Base-by-base conservation (phyloP, 495 filamentous ascomycete species). In the Niebla homalea region DNA sequence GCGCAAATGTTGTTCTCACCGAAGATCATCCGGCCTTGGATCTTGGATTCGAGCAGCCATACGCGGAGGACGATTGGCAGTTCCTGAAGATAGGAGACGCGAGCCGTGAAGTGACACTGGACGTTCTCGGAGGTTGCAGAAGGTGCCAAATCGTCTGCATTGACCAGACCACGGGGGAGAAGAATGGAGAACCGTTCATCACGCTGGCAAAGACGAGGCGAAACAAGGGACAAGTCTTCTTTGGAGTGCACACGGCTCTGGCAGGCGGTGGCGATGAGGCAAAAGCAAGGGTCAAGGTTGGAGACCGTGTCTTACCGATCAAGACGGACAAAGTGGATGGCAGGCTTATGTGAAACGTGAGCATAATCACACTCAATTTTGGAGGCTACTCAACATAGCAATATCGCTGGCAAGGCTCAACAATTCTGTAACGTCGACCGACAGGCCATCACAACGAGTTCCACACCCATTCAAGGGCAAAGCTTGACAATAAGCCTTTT, bases 111-210 rank as follows among this genome's bases (percentile, higher is more conserved):
- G 51, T 62, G 36, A 59, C 67, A 3, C 83, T 87, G 46, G 71
- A 85, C 57, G 77, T 89, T 52, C 68, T 96, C 4, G 89, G 87
- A 0, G 74, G 80, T 18, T 98, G 92, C 59, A 75, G 89, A 35
- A 68, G 92, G 15, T 98, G 92, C 53, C 88, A 94, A 57, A 95
- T 98, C 87, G 83, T 98, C 12, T 96, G 90, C 61, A 76, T 96
- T 40, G 80, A 98, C 54, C 92, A 94, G 58, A 66, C 80, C 16
- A 93, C 84, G 5, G 90, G 80, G 0, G 73, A 78, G 42, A 84
- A 79, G 63, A 75, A 80, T 37, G 77, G 86, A 52, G 89, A 96
- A 62, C 92, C 92, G 0, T 93, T 92, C 62, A 76, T 85, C 1
- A 95, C 89, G 1, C 67, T 98, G 25, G 80, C 81, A 0, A 94